phyloP scores from a whole-genome alignment of 129 eudicot species.

The Saposhnikovia divaricata region DNA sequence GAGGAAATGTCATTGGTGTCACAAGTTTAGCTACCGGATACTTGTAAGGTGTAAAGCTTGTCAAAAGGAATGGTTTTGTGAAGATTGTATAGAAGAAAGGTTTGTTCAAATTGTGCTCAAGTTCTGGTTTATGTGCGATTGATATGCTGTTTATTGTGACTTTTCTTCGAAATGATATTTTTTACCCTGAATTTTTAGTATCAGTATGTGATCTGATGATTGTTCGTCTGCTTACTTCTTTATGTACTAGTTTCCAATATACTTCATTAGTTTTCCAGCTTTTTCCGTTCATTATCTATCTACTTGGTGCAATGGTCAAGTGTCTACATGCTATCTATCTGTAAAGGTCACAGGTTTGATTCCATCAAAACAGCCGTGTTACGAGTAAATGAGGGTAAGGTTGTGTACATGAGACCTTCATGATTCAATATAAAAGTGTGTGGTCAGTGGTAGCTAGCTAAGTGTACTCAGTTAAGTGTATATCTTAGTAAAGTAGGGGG shows the following conservation, averaged over 20 bases:
- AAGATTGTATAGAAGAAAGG: slow-evolving; percentile 72
- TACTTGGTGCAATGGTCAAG: not conserved
- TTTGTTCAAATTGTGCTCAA: slow-evolving; percentile 15
- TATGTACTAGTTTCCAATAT: not conserved
- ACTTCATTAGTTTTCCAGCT: not conserved
- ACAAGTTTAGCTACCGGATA: slow-evolving; percentile 38
- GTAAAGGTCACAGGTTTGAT: not conserved
- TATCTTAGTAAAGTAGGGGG: too few species aligned
- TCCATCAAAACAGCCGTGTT: not conserved
- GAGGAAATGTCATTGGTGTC: slow-evolving; percentile 90
- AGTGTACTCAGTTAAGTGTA: not conserved
- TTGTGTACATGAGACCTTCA: not conserved
- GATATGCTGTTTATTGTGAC: not conserved
- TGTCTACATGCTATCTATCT: not conserved
- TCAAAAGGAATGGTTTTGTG: slow-evolving; percentile 65
- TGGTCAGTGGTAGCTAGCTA: not conserved
- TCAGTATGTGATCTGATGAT: not conserved
- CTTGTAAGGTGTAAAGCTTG: slow-evolving; percentile 69
- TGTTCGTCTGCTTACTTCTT: not conserved
- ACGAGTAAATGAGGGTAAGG: not conserved
- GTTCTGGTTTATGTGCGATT: not conserved
- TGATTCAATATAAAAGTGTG: not conserved
- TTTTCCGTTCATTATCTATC: not conserved
- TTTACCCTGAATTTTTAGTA: not conserved
- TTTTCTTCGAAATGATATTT: not conserved